Conservation (phyloP, 257 asterid species). For the Paraleonurus japonicus region DNA sequence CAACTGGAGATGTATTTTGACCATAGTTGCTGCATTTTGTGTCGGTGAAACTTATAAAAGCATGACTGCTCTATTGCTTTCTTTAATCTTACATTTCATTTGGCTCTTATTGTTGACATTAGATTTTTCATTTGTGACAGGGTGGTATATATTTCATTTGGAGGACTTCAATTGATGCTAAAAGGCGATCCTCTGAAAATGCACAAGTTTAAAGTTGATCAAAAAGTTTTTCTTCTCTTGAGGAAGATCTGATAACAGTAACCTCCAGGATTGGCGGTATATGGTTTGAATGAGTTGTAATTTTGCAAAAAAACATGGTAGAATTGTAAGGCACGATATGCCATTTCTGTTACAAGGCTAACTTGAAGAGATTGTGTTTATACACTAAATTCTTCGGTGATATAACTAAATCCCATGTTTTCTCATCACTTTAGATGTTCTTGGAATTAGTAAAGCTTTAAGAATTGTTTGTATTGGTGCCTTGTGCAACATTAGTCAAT, state of each 20-base stretch:
- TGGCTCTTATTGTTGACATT: not conserved
- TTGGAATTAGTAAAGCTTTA: not conserved
- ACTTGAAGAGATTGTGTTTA: not conserved
- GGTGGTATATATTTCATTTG: slow-evolving; percentile 65
- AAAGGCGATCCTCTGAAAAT: slow-evolving; percentile 55
- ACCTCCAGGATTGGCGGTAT: not conserved
- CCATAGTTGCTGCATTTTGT: not conserved
- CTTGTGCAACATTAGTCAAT: not conserved
- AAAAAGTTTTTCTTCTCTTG: slow-evolving; percentile 73
- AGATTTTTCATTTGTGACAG: slow-evolving; percentile 36
- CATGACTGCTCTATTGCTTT: not conserved
- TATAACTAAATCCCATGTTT: not conserved
- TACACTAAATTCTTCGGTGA: not conserved
- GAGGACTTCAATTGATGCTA: slow-evolving; percentile 90
- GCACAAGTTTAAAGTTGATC: slow-evolving; percentile 57
- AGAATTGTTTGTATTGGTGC: not conserved
- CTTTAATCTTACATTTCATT: not conserved
- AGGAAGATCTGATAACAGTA: slow-evolving; percentile 56
- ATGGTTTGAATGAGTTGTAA: not conserved
- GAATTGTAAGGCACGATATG: not conserved
- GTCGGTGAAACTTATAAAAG: not conserved
- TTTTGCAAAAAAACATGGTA: not conserved
- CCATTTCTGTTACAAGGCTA: not conserved
- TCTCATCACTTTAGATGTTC: not conserved
- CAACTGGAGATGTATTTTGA: not conserved